A percentile compares a stretch with the other conserved stretches of the same genome.
These are phyloP conservation scores for Fusarium euwallaceae DNA, from an alignment of 2,329 filamentous ascomycete genomes.

Conservation along the genomic window DNA sequence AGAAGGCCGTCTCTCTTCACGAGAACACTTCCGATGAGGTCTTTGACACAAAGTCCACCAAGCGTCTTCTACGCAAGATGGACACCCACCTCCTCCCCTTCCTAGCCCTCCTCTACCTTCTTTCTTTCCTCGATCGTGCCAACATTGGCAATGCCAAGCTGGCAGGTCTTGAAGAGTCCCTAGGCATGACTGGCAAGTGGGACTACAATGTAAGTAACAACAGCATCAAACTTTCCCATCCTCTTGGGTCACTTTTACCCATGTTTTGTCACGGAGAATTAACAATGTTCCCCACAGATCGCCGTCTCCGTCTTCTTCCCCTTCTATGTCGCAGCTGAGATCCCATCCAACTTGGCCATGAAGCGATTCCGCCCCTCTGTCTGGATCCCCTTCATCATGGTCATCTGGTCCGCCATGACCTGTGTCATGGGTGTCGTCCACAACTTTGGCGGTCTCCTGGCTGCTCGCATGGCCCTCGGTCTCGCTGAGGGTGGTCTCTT, in stretches of 20 bases:
- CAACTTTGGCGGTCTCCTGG: slow-evolving; percentile 63
- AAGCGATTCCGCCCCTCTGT: slow-evolving; percentile 65
- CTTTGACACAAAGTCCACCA: slow-evolving; percentile 57
- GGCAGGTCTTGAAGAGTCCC: slow-evolving; percentile 61
- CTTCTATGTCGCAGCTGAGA: slow-evolving; percentile 66
- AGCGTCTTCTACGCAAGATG: slow-evolving; percentile 65
- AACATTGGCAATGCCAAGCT: slow-evolving; percentile 70
- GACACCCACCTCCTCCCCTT: slow-evolving; percentile 70
- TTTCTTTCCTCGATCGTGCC: slow-evolving; percentile 62
- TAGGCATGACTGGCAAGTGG: slow-evolving; percentile 50
- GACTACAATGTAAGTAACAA: slow-evolving; percentile 50
- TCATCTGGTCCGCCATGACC: slow-evolving; percentile 62
- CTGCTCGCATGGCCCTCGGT: slow-evolving; percentile 61
- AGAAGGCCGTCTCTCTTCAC: slow-evolving; percentile 44
- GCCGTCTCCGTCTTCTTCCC: slow-evolving; percentile 66
- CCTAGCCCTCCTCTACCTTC: slow-evolving; percentile 70
- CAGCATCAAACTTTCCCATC: not conserved
- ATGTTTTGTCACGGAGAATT: slow-evolving; percentile 4
- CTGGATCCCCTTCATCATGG: slow-evolving; percentile 67
- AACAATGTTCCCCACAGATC: slow-evolving; percentile 44
- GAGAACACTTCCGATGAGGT: slow-evolving; percentile 41
- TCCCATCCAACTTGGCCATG: slow-evolving; percentile 70
- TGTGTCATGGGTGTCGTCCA: slow-evolving; percentile 67
- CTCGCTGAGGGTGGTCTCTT: slow-evolving; percentile 70
- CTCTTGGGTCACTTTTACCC: not conserved